Evolutionary conservation across 225 moss, liverwort and hornwort species (phyloP).

Genomic region (Takakia lepidozioides): DNA sequence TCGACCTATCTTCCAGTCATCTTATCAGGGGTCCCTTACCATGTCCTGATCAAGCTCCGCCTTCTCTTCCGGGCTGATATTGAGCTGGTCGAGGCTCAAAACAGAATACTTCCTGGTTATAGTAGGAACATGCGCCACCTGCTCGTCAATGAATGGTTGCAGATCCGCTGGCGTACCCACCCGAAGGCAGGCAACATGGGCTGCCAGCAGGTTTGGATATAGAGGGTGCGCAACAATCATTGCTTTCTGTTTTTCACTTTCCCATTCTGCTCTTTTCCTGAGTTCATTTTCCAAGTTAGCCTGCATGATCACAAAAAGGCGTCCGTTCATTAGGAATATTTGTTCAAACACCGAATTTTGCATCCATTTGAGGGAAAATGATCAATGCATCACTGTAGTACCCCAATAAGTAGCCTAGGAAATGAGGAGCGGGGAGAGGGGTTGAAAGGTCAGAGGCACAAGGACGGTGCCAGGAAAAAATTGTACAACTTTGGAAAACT

Average conservation of each 20-base stretch:
- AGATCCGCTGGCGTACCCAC: slow-evolving; percentile 60
- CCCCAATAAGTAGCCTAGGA: too few relatives aligned
- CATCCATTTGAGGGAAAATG: too few relatives aligned
- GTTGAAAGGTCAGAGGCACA: too few relatives aligned
- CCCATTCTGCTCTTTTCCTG: slow-evolving; percentile 33
- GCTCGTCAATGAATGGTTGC: slow-evolving; percentile 45
- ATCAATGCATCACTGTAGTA: too few relatives aligned
- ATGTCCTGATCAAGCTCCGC: slow-evolving; percentile 48
- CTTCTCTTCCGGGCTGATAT: slow-evolving; percentile 28
- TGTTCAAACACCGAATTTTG: too few relatives aligned
- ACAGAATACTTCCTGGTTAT: slow-evolving; percentile 26
- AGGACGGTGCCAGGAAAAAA: too few relatives aligned
- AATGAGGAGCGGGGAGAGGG: too few relatives aligned
- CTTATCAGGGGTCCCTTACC: slow-evolving; percentile 32
- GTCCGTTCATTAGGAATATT: too few relatives aligned
- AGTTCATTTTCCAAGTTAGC: slow-evolving; percentile 20
- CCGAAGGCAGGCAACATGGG: slow-evolving; percentile 60
- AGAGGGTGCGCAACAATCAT: slow-evolving; percentile 54
- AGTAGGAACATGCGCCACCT: slow-evolving; percentile 21
- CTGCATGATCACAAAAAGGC: slow-evolving; percentile 21
- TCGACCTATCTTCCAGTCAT: too few relatives aligned
- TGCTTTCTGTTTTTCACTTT: slow-evolving; percentile 39
- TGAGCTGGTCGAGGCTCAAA: slow-evolving; percentile 27
- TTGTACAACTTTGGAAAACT: too few relatives aligned
- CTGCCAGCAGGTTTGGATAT: slow-evolving; percentile 43